A percentile compares a stretch with the other conserved stretches of the same genome.
Evolutionary conservation across 257 asterid species (phyloP).

Genomic region (Solanum dulcamara): DNA sequence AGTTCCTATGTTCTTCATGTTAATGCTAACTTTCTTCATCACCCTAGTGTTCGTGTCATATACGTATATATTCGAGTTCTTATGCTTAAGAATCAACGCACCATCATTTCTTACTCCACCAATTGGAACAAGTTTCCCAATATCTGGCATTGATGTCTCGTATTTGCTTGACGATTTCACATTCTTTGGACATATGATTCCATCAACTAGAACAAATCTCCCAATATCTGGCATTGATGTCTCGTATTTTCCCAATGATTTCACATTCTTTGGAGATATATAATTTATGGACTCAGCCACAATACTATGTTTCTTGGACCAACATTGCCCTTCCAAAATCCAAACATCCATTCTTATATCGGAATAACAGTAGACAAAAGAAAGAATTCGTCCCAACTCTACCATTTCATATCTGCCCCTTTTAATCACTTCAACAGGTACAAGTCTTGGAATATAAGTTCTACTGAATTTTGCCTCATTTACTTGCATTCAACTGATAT

Average conservation of each 20-base stretch:
- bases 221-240: background rate
- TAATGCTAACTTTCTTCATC: background rate
- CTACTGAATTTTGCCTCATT: background rate
- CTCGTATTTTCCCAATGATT: too few relatives aligned
- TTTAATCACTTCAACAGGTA: background rate
- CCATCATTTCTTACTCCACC: background rate
- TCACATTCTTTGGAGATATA: background rate
- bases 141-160: background rate
- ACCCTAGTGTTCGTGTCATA: background rate
- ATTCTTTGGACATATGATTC: background rate
- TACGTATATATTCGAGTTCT: background rate
- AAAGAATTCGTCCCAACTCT: constrained; percentile 8
- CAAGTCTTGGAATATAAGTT: background rate
- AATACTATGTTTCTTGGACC: constrained; percentile 9
- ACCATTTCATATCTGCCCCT: background rate
- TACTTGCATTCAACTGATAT: constrained; percentile 1
- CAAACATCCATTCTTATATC: background rate
- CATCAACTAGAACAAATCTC: constrained; percentile 2
- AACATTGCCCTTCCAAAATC: constrained; percentile 2
- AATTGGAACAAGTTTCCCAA: constrained; percentile 4
- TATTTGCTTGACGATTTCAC: background rate
- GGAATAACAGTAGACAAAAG: background rate
- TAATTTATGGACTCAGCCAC: background rate
- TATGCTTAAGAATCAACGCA: background rate
- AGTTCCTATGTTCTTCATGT: background rate